phyloP scores from a whole-genome alignment of 2,329 filamentous ascomycete species.

The Zymoseptoria brevis region DNA sequence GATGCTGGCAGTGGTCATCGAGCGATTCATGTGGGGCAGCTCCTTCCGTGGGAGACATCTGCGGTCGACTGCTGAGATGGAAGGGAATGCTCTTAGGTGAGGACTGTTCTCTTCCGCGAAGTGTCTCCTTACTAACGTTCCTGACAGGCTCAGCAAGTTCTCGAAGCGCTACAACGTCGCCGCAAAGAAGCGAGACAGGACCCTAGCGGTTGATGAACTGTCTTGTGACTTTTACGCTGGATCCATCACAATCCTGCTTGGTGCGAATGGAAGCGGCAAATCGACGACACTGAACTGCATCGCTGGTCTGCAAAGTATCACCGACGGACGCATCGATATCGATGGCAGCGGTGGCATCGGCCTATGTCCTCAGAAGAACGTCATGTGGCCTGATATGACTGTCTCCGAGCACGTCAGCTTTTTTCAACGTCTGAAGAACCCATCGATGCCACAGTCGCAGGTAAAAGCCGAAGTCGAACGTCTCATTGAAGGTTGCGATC shows the following conservation, averaged over 20 bases:
- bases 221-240: slow-evolving; percentile 13
- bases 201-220: slow-evolving; percentile 14
- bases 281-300: slow-evolving; percentile 84
- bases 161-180: slow-evolving; percentile 14
- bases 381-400: slow-evolving; percentile 82
- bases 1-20: slow-evolving; percentile 62
- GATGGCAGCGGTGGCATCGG: slow-evolving; percentile 73
- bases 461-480: slow-evolving; percentile 48
- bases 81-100: slow-evolving; percentile 11
- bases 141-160: slow-evolving; percentile 9
- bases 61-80: slow-evolving; percentile 18
- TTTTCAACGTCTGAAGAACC: slow-evolving; percentile 69
- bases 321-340: slow-evolving; percentile 67
- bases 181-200: slow-evolving; percentile 12
- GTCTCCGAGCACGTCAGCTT: slow-evolving; percentile 77
- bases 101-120: background rate
- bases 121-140: background rate
- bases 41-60: slow-evolving; percentile 42
- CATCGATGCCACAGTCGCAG: slow-evolving; percentile 39
- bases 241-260: slow-evolving; percentile 41
- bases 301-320: slow-evolving; percentile 70
- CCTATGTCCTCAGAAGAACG: slow-evolving; percentile 87
- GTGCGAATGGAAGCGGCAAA: slow-evolving; percentile 86
- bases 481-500: slow-evolving; percentile 63
- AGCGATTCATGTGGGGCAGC: slow-evolving; percentile 66